These are phyloP conservation scores for Melaleuca quinquenervia DNA, from an alignment of 345 rosid genomes.

Conservation along the genomic window DNA sequence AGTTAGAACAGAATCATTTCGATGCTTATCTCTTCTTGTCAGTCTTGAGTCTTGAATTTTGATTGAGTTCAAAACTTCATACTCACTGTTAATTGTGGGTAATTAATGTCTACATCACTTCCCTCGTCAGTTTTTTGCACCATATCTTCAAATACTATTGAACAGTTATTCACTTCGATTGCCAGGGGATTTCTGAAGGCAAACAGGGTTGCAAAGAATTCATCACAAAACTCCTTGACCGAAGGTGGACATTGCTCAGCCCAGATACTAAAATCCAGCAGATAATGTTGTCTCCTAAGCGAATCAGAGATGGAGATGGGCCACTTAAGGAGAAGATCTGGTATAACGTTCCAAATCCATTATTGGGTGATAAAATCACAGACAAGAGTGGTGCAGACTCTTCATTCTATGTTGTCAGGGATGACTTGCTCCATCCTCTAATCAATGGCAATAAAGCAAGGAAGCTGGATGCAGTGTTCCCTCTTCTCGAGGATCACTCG, in stretches of 20 bases:
- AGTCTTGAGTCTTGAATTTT: background rate
- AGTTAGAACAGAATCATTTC: background rate
- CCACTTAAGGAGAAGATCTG: conserved; percentile 13
- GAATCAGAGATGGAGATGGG: conserved; percentile 7
- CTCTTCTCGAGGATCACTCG: conserved; percentile 43
- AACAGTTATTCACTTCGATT: background rate
- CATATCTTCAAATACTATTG: background rate
- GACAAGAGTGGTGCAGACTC: conserved; percentile 10
- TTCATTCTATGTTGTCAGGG: conserved; percentile 68
- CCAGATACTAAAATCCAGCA: conserved; percentile 58
- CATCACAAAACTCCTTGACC: conserved; percentile 38
- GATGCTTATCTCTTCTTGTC: background rate
- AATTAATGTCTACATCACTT: background rate
- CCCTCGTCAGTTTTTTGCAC: background rate
- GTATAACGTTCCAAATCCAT: conserved; percentile 23
- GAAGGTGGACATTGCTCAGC: conserved; percentile 54
- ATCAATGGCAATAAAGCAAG: conserved; percentile 91
- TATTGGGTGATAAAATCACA: conserved; percentile 24
- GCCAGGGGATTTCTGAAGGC: conserved; percentile 20
- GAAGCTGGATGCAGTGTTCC: conserved; percentile 74
- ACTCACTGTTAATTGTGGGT: background rate
- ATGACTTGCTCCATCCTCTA: conserved; percentile 83
- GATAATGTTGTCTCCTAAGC: conserved; percentile 22
- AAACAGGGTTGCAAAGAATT: conserved; percentile 20
- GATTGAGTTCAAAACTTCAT: background rate